Base-by-base conservation (phyloP, 148 eudicot species). In the Amaranthus cruentus region DNA sequence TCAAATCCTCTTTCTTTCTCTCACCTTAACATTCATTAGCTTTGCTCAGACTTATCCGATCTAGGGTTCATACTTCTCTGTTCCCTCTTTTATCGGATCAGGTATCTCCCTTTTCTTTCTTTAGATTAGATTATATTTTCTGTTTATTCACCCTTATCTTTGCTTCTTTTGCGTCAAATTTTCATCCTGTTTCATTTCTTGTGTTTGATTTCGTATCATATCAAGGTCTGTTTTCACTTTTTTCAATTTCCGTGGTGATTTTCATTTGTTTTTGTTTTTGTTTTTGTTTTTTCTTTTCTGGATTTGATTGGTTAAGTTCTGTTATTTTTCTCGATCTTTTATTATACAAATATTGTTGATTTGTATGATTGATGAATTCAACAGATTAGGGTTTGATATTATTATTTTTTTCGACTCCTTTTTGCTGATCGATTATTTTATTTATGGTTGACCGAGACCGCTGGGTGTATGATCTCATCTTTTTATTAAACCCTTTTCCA, bases 11-110 rank as follows among this genome's bases (percentile, higher is more conserved):
- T 53, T 38, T 58, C 55, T 62, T 28, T 47, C 63, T 53, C 51
- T 58, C 55, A 54, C 55, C 55, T 11, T 4, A 15, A 54, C 11
- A 3, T 53, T 21, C 38, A 28, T 28, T 28, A 28, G 38, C 38
- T 61, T 65, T 54, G 76, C 79, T 77, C 85, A 72, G 75, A 52
- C 79, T 74, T 76, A 68, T 84, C 82, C 75, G 80, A 48, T 65
- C 81, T 81, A 76, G 82, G 82, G 81, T 79, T 81, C 76, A 43
- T 55, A 71, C 55, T 68, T 53, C 68, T 18, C 56, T 38, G 42
- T 47, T 28, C 82, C 84, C 85, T 77, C 71, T 54, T 58, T 59
- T 55, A 49, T 73, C 86, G 83, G 82, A 84, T 86, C 87, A 80
- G 87, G 91, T 88, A 73, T n/a, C 43, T n/a, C 46, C 54, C 47